phyloP scores from a whole-genome alignment of 2,329 filamentous ascomycete species.

The Diplocarpon rosae region DNA sequence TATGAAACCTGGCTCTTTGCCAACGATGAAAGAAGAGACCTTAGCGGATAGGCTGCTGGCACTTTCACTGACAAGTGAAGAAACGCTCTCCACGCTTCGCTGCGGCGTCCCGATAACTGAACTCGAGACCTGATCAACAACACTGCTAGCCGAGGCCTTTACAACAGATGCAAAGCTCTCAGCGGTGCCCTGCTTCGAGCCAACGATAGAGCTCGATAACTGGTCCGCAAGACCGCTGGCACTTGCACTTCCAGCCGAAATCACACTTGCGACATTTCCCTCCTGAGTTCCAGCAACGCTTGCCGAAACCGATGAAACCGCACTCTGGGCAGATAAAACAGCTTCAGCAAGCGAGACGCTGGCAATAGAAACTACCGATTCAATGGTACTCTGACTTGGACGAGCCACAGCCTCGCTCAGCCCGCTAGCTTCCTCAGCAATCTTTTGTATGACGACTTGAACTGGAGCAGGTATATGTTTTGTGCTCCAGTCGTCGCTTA shows the following conservation, averaged over 20 bases:
- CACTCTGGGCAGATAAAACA: constrained; percentile 5
- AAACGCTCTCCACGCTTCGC: constrained; percentile 21
- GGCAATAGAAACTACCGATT: constrained; percentile 27
- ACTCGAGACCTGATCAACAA: constrained; percentile 22
- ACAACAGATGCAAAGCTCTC: constrained; percentile 28
- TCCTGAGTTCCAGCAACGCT: constrained; percentile 19
- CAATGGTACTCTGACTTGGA: constrained; percentile 21
- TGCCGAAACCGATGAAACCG: constrained; percentile 14
- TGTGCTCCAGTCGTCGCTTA: constrained; percentile 67
- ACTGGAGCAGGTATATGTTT: constrained; percentile 50
- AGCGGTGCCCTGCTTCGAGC: constrained; percentile 22
- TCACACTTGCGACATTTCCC: constrained; percentile 27
- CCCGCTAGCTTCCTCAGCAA: constrained; percentile 21
- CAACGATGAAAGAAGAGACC: constrained; percentile 19
- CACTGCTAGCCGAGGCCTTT: constrained; percentile 20
- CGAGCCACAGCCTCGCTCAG: constrained; percentile 18
- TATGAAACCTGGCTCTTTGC: constrained; percentile 15
- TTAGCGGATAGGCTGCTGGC: constrained; percentile 19
- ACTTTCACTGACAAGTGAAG: constrained; percentile 16
- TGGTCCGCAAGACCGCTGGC: constrained; percentile 21
- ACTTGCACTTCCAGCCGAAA: constrained; percentile 24
- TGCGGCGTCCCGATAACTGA: constrained; percentile 21
- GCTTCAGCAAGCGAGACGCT: neutral
- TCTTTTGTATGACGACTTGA: constrained; percentile 31
- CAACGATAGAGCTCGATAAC: constrained; percentile 22